Percentiles rank a stretch among this genome's conserved stretches.
Evolutionary conservation across 1,284 basidiomycete genomes (phyloP).

Genomic region (Tylopilus orsonianus): DNA sequence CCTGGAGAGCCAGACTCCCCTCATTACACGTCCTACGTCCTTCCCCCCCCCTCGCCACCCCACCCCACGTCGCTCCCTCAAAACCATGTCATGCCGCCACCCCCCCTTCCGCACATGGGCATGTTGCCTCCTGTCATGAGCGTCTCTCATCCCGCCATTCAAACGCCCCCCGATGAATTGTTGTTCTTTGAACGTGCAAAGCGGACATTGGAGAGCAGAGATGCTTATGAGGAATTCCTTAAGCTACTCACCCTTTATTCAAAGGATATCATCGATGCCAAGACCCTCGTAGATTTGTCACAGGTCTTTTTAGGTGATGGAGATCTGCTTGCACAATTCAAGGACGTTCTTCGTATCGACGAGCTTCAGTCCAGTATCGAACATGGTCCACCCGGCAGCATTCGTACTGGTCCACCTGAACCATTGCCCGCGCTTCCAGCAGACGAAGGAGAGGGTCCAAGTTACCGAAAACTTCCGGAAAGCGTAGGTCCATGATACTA

Average conservation of each 20-base stretch:
- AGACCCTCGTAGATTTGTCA: slow-evolving; percentile 80
- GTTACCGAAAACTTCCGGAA: slow-evolving; percentile 88
- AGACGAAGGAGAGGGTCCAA: slow-evolving; percentile 79
- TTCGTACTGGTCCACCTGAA: slow-evolving; percentile 68
- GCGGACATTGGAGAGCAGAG: slow-evolving; percentile 70
- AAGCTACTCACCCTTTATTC: slow-evolving; percentile 81
- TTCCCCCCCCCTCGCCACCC: slow-evolving; percentile 40
- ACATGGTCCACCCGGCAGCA: slow-evolving; percentile 74
- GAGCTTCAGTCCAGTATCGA: slow-evolving; percentile 66
- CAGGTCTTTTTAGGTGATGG: slow-evolving; percentile 79
- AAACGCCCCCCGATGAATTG: slow-evolving; percentile 75
- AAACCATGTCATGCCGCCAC: slow-evolving; percentile 33
- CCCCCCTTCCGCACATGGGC: slow-evolving; percentile 34
- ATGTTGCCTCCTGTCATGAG: slow-evolving; percentile 31
- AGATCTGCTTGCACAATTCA: slow-evolving; percentile 86
- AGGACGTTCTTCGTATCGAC: slow-evolving; percentile 81
- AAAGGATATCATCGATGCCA: slow-evolving; percentile 87
- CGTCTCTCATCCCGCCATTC: slow-evolving; percentile 31
- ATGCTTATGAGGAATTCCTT: slow-evolving; percentile 81
- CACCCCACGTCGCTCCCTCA: slow-evolving; percentile 36
- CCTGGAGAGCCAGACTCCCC: slow-evolving; percentile 54
- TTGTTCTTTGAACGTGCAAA: slow-evolving; percentile 93
- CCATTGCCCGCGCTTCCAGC: slow-evolving; percentile 66
- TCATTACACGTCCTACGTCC: slow-evolving; percentile 54
- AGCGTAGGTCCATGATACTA: slow-evolving; percentile 49